Conservation (phyloP, 805 yeast genomes). For the Yamadazyma akitaensis region DNA sequence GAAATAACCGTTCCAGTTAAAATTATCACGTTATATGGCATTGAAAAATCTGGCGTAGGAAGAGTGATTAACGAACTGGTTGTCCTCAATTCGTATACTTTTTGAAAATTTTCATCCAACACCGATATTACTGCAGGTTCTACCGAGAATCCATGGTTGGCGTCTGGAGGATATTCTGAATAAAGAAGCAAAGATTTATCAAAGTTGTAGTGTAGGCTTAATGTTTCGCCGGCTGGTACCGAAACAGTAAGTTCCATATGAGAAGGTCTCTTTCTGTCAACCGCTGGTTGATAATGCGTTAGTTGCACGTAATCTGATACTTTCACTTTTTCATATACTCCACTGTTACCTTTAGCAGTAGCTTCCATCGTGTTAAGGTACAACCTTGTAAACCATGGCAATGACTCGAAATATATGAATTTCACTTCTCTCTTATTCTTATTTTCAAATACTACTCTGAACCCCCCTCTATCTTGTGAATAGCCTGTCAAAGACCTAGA, state of each 20-base stretch:
- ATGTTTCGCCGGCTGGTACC: conserved; percentile 61
- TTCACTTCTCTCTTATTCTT: conserved; percentile 48
- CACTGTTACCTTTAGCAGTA: conserved; percentile 23
- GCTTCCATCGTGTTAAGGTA: conserved; percentile 68
- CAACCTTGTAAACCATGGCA: conserved; percentile 91
- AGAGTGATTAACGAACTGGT: conserved; percentile 81
- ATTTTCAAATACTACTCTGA: conserved; percentile 75
- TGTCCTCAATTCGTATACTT: conserved; percentile 60
- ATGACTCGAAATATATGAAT: conserved; percentile 68
- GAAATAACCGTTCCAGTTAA: conserved; percentile 93
- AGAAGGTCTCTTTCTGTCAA: conserved; percentile 76
- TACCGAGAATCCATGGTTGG: conserved; percentile 94
- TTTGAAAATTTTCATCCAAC: conserved; percentile 23
- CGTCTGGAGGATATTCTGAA: conserved; percentile 98
- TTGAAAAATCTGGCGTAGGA: conserved; percentile 97
- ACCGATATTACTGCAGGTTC: conserved; percentile 84
- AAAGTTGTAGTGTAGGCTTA: conserved; percentile 69
- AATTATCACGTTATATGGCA: conserved; percentile 97
- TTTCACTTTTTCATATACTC: conserved; percentile 13
- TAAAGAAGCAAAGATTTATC: conserved; percentile 82
- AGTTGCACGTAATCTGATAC: conserved; percentile 39
- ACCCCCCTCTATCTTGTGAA: conserved; percentile 88
- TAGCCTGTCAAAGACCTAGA: conserved; percentile 88
- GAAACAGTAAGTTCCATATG: conserved; percentile 68
- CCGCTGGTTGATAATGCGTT: conserved; percentile 68